A percentile compares a stretch with the other conserved stretches of the same genome.
These are phyloP conservation scores for Tricharina praecox DNA, from an alignment of 495 filamentous ascomycete species.

Conservation along the genomic window DNA sequence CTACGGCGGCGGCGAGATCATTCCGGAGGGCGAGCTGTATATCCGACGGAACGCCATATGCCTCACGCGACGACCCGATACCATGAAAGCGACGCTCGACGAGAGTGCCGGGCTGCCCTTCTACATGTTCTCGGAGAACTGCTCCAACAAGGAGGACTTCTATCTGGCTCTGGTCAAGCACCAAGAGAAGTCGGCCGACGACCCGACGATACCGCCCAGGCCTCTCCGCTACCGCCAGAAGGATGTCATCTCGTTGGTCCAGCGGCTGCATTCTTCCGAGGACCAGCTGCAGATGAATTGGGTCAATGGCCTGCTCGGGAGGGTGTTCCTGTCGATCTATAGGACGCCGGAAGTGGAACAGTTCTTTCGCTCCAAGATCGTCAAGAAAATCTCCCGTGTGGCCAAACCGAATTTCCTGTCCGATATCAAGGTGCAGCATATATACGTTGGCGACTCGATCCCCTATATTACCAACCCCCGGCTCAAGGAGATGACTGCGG, in stretches of 20 bases:
- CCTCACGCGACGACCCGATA: conserved; percentile 51
- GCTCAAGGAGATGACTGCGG: conserved; percentile 75
- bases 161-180: conserved; percentile 83
- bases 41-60: conserved; percentile 91
- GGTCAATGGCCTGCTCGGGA: conserved; percentile 80
- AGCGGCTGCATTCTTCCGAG: conserved; percentile 77
- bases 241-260: conserved; percentile 72
- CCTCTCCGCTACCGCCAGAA: conserved; percentile 66
- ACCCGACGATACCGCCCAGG: conserved; percentile 38
- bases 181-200: conserved; percentile 47
- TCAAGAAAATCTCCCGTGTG: conserved; percentile 88
- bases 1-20: conserved; percentile 62
- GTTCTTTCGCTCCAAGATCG: conserved; percentile 66
- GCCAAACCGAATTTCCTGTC: conserved; percentile 82
- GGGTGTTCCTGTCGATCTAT: conserved; percentile 74
- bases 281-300: conserved; percentile 83
- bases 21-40: conserved; percentile 83
- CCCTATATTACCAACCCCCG: conserved; percentile 80
- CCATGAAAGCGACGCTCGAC: conserved; percentile 37
- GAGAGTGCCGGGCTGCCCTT: conserved; percentile 53
- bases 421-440: conserved; percentile 56
- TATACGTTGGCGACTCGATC: conserved; percentile 73
- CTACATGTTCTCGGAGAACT: conserved; percentile 83
- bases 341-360: conserved; percentile 66
- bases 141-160: conserved; percentile 93